Percentiles rank a stretch among this genome's conserved stretches.
Evolutionary conservation across 805 yeast species (phyloP).

Genomic region (Ogataea pilisensis): DNA sequence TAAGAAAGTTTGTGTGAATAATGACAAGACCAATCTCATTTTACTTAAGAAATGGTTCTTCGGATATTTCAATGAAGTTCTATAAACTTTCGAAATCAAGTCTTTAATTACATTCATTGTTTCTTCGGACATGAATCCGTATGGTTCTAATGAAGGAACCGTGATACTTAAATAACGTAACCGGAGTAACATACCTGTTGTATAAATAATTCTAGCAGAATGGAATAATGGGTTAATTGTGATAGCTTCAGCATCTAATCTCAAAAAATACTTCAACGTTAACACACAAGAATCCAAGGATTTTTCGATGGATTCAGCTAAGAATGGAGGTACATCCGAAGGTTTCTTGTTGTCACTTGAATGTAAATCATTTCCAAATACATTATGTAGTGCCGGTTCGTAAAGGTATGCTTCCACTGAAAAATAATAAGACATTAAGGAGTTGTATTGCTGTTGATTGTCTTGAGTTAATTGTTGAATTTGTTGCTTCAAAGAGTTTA

Average conservation of each 20-base stretch:
- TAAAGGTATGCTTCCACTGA: slow-evolving; percentile 65
- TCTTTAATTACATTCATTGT: slow-evolving; percentile 30
- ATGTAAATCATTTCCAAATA: slow-evolving; percentile 12
- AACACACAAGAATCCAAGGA: slow-evolving; percentile 53
- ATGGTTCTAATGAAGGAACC: slow-evolving; percentile 42
- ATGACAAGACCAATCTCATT: slow-evolving; percentile 49
- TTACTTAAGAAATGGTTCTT: slow-evolving; percentile 50
- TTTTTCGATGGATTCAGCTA: slow-evolving; percentile 41
- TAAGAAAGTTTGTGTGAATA: slow-evolving; percentile 59
- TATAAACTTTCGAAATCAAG: slow-evolving; percentile 25
- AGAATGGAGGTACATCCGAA: slow-evolving; percentile 17
- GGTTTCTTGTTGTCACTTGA: slow-evolving; percentile 4
- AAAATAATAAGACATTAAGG: slow-evolving; percentile 46
- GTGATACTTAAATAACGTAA: slow-evolving; percentile 52
- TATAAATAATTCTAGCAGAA: slow-evolving; percentile 55
- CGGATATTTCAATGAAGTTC: slow-evolving; percentile 32
- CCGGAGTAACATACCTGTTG: slow-evolving; percentile 59
- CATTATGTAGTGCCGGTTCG: slow-evolving; percentile 41
- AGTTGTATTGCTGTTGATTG: slow-evolving; percentile 34
- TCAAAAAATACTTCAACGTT: slow-evolving; percentile 45
- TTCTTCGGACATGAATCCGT: slow-evolving; percentile 44
- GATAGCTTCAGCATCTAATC: slow-evolving; percentile 41
- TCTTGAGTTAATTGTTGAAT: slow-evolving; percentile 28
- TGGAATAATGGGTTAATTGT: slow-evolving; percentile 55
- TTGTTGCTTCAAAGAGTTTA: slow-evolving; percentile 36